Conservation (phyloP, 2,329 filamentous ascomycete species). For the Blumeria graminis region DNA sequence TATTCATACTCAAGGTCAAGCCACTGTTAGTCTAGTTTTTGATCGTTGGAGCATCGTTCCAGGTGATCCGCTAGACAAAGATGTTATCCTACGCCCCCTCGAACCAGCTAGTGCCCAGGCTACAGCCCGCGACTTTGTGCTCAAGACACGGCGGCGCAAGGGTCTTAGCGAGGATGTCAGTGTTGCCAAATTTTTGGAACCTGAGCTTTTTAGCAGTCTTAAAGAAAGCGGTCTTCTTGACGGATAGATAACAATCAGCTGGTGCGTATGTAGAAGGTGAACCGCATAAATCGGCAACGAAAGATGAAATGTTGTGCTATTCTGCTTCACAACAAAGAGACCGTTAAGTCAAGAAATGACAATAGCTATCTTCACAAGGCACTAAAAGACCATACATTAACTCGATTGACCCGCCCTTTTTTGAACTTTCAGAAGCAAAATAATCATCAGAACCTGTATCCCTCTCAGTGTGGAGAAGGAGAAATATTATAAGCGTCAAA, state of each 20-base stretch:
- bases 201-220: constrained; percentile 70
- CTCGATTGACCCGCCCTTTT: too few relatives aligned
- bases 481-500: too few relatives aligned
- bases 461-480: too few relatives aligned
- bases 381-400: too few relatives aligned
- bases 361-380: too few relatives aligned
- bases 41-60: constrained; percentile 92
- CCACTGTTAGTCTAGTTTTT: constrained; percentile 76
- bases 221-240: constrained; percentile 77
- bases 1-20: constrained; percentile 85
- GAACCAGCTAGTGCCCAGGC: constrained; percentile 75
- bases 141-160: constrained; percentile 86
- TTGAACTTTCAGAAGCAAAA: too few relatives aligned
- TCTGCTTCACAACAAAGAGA: too few relatives aligned
- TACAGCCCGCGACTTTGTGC: constrained; percentile 81
- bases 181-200: constrained; percentile 88
- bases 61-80: constrained; percentile 78
- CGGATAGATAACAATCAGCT: constrained; percentile 14
- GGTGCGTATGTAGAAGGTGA: too few relatives aligned
- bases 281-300: too few relatives aligned
- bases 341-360: too few relatives aligned
- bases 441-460: too few relatives aligned
- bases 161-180: constrained; percentile 87
- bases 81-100: constrained; percentile 57
- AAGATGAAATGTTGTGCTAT: too few relatives aligned